Conservation (phyloP, 2,329 filamentous ascomycete species). For the Colletotrichum tanaceti region DNA sequence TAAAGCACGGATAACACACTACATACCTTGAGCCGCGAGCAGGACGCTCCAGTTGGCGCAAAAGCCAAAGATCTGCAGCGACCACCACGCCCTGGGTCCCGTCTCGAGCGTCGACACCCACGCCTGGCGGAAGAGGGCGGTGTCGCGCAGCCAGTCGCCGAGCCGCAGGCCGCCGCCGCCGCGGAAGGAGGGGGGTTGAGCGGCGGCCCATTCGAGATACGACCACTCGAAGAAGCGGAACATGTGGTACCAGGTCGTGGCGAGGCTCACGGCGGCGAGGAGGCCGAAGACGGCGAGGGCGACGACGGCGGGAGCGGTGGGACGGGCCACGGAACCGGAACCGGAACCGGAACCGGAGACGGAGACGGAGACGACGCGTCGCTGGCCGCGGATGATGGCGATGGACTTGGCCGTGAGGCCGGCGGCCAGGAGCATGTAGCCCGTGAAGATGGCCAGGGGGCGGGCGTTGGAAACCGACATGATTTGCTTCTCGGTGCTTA, state of each 20-base stretch:
- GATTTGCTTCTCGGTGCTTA: neutral
- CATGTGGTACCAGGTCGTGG: constrained; percentile 46
- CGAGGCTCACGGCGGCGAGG: constrained; percentile 44
- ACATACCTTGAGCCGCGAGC: constrained; percentile 45
- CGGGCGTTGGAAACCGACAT: constrained; percentile 39
- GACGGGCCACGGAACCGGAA: neutral
- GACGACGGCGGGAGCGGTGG: constrained; percentile 40
- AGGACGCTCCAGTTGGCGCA: constrained; percentile 46
- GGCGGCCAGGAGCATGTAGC: constrained; percentile 42
- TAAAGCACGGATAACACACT: no score
- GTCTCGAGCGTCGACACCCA: constrained; percentile 45
- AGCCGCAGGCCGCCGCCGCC: constrained; percentile 42
- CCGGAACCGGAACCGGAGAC: no score
- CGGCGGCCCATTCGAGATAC: constrained; percentile 40
- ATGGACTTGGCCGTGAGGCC: constrained; percentile 41
- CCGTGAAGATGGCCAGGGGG: constrained; percentile 43
- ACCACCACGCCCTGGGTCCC: constrained; percentile 44
- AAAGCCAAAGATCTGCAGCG: constrained; percentile 46
- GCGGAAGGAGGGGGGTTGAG: no score
- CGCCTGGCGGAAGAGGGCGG: constrained; percentile 45
- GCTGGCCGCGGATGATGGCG: constrained; percentile 34
- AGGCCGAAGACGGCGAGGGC: constrained; percentile 41
- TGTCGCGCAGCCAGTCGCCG: constrained; percentile 45
- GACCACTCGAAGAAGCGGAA: constrained; percentile 46
- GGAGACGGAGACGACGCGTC: no score